Evolutionary conservation across 2,329 filamentous ascomycete genomes (phyloP), one percentile per base, ranked within the genome.

Genomic region (Aspergillus intermedius): DNA sequence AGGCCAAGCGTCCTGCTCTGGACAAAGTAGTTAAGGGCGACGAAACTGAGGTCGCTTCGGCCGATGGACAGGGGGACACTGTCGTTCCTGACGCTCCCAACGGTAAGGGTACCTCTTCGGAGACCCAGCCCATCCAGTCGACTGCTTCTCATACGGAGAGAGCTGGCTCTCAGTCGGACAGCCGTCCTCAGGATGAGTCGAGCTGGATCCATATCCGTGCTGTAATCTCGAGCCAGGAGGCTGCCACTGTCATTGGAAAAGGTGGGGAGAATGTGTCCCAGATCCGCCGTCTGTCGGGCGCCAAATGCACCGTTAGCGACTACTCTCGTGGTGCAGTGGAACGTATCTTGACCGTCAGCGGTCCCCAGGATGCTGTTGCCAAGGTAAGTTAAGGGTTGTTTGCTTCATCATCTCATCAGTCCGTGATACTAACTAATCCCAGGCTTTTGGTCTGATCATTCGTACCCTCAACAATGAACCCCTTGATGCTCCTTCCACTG

Each of bases 231-330:
- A 98, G 91, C 71, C 89, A 90, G 42, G 93, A 98, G 72, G 93
- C 93, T 58, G 93, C 93, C 35, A 98, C 93, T 44, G 89, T 96
- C 58, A 98, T 98, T 71, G 93, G 93, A 66, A 98, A 98, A 75
- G 91, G 91, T 55, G 93, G 93, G 67, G 93, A 98, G 77, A 98
- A 98, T 65, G 93, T 98, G 43, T 95, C 91, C 59, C 89, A 95
- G 74, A 97, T 98, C 65, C 84, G 93, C 59, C 89, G 88, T 68
- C 79, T 95, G 74, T 96, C 93, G 46, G 91, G 90, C 61, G 93
- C 93, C 58, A 97, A 97, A 75, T 98, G 93, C 77, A 98, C 93
- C 43, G 93, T 98, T 60, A 96, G 91, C 74, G 93, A 98, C 73
- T 98, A 97, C 65, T 88, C 94, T 60, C 89, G 95, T 65, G 93